A percentile compares a stretch with the other conserved stretches of the same genome.
These are phyloP conservation scores for Ramularia collo-cygni DNA, from an alignment of 2,329 filamentous ascomycete species.

Conservation along the genomic window DNA sequence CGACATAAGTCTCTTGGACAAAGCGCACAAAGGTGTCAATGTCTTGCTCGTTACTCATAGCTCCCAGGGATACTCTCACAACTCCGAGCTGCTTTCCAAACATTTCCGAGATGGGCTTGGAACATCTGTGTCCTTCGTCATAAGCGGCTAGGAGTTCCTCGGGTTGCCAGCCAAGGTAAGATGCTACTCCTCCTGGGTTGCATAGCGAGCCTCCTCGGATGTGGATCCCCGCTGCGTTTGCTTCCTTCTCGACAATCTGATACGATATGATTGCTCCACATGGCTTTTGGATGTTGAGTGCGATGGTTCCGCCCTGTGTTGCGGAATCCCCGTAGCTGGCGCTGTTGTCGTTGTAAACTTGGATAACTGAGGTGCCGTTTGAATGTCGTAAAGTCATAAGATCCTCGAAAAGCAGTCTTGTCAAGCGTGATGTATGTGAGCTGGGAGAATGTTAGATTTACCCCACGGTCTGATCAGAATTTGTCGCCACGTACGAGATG, in stretches of 20 bases:
- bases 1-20: constrained; percentile 18
- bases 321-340: constrained; percentile 37
- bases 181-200: constrained; percentile 47
- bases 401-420: constrained; percentile 50
- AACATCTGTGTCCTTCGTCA: constrained; percentile 74
- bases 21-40: constrained; percentile 58
- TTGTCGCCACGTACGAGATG: constrained; percentile 51
- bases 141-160: constrained; percentile 79
- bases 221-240: constrained; percentile 68
- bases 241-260: constrained; percentile 77
- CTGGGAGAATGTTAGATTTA: too few relatives aligned
- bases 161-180: constrained; percentile 52
- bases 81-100: constrained; percentile 82
- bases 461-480: too few relatives aligned
- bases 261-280: constrained; percentile 68
- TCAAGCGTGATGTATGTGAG: constrained; percentile 61
- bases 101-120: constrained; percentile 70
- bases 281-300: constrained; percentile 71
- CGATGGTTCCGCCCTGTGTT: constrained; percentile 64
- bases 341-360: constrained; percentile 49
- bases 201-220: constrained; percentile 74
- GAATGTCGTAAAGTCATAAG: constrained; percentile 57
- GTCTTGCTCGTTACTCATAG: constrained; percentile 74
- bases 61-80: constrained; percentile 74
- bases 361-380: constrained; percentile 60